These are phyloP conservation scores for Papilionanthe hybrid DNA, from an alignment of 116 monocot species.

Conservation along the genomic window DNA sequence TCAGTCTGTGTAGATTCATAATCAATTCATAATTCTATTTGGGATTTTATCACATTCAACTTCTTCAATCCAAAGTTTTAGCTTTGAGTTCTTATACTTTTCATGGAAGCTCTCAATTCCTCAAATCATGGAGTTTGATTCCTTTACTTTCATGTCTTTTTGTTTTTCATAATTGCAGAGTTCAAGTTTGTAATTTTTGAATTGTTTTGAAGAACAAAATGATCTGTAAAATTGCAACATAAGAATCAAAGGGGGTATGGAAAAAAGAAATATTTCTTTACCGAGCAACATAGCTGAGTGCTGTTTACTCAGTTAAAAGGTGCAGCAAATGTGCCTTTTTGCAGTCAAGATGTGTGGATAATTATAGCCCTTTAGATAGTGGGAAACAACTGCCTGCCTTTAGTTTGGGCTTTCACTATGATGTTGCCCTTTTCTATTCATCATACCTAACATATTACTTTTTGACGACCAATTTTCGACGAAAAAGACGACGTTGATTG, in stretches of 20 bases:
- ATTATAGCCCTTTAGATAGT: background rate
- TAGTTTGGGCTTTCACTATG: background rate
- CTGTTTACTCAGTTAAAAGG: slow-evolving; percentile 1
- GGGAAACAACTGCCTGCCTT: background rate
- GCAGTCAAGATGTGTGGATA: background rate
- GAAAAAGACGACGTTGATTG: no score
- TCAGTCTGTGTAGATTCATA: background rate
- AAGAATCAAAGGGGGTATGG: background rate
- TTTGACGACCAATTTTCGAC: no score
- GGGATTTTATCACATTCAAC: background rate
- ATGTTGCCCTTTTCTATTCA: background rate
- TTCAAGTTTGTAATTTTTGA: background rate
- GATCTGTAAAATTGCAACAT: background rate
- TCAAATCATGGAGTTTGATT: background rate
- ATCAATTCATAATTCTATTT: background rate
- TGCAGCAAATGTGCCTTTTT: background rate
- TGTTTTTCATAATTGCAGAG: background rate
- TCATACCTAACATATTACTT: no score
- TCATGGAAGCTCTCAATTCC: background rate
- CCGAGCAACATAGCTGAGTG: no score
- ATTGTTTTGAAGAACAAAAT: background rate
- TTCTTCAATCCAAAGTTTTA: background rate
- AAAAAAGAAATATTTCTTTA: no score
- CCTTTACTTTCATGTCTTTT: background rate
- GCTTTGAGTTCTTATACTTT: background rate